A percentile compares a stretch with the other conserved stretches of the same genome.
Conservation (phyloP, 257 asterid genomes). For the Solanum ossicruentum region DNA sequence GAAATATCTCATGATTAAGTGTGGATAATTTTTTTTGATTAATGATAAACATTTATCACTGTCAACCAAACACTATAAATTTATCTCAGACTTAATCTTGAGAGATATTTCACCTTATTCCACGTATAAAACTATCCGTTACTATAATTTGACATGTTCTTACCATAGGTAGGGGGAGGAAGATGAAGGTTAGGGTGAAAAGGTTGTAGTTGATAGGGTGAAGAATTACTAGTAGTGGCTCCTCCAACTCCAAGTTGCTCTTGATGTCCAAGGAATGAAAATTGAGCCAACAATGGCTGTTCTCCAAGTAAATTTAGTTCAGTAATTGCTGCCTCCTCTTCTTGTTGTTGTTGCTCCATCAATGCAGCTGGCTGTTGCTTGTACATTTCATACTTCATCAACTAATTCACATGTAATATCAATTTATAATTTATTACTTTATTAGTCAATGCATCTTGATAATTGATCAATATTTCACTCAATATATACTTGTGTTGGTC, state of each 20-base stretch:
- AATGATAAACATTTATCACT: too few relatives aligned
- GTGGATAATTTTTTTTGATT: background rate
- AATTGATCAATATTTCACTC: background rate
- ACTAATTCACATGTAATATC: slow-evolving; percentile 9
- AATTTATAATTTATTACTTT: background rate
- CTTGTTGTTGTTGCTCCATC: background rate
- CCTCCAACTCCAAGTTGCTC: slow-evolving; percentile 20
- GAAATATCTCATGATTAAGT: background rate
- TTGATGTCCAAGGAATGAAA: slow-evolving; percentile 41
- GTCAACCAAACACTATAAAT: too few relatives aligned
- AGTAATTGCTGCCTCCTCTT: slow-evolving; percentile 24
- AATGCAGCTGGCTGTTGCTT: slow-evolving; percentile 15
- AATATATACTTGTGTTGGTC: too few relatives aligned
- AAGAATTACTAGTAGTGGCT: background rate
- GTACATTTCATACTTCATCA: slow-evolving; percentile 42
- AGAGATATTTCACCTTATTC: background rate
- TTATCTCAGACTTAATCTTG: too few relatives aligned
- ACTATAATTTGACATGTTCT: background rate
- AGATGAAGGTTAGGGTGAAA: slow-evolving; percentile 46
- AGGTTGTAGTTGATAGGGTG: slow-evolving; percentile 35
- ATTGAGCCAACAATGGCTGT: slow-evolving; percentile 42
- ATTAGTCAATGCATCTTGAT: background rate
- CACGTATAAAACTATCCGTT: background rate
- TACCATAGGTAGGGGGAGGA: slow-evolving; percentile 5
- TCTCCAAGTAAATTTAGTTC: slow-evolving; percentile 41